Evolutionary conservation across 75 land plant species (phyloP), one percentile per base, ranked within the genome.

Genomic region (Pinus taeda): DNA sequence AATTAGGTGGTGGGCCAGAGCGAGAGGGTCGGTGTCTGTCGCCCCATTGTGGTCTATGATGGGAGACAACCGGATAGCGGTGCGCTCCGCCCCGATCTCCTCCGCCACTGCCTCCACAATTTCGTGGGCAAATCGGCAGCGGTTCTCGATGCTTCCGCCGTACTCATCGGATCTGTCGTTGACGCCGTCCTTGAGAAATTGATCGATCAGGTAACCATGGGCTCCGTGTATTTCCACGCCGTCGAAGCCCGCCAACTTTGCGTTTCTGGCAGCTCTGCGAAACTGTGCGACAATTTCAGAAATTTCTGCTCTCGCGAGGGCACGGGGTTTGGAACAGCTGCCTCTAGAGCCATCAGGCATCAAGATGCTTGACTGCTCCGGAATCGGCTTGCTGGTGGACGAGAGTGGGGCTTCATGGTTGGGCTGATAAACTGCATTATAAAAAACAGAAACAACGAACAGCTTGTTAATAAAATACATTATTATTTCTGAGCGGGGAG

Each of bases 191-290:
- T 95, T 95, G 29, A 95, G 77, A 75, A 95, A 95, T 65, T 95
- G 98, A 81, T 95, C 98, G 64, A 92, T 85, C n/a, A 88, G 77
- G 70, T 95, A 95, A 8, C 98, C 98, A 24, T 95, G 98, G 2
- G 92, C 98, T 0, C 87, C 90, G 57, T 95, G 95, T 42, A 95
- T 82, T 78, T 95, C 98, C 57, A 95, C 81, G 11, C 98, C 98
- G 56, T 95, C 95, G 57, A 95, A 95, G 11, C 98, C 57, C 71
- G 96, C 96, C 1, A 3, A 17, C 18, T 0, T 18, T 18, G 94
- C 90, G 57, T 90, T 90, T 4, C 82, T 18, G 64, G 94, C 94
- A 0, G 90, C 88, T 59, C 49, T 81, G 33, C 85, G 81, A 77
- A 85, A 92, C 15, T 88, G 81, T 49, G 77, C 61, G 22, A 88